phyloP scores from a whole-genome alignment of 176 grass and related monocot genomes.

The Chrysopogon serrulatus region DNA sequence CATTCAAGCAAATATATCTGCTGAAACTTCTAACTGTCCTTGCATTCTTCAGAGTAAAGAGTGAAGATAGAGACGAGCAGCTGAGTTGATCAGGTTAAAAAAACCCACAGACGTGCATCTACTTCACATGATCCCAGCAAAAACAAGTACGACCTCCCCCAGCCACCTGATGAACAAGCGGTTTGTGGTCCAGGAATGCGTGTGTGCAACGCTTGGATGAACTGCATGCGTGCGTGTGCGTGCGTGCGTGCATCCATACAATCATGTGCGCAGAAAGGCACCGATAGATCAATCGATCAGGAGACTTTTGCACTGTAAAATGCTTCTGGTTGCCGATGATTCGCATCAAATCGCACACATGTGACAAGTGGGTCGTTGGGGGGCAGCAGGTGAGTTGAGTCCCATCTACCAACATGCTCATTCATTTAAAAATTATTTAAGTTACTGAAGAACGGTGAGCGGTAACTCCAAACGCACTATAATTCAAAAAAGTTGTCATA shows the following conservation, averaged over 20 bases:
- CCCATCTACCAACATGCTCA: background rate
- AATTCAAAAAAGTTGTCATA: too few relatives aligned
- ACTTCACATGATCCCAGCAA: background rate
- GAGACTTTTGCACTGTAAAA: background rate
- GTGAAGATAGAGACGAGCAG: background rate
- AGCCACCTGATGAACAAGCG: conserved; percentile 5
- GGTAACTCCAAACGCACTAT: too few relatives aligned
- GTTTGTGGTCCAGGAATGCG: conserved; percentile 28
- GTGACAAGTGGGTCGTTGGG: background rate
- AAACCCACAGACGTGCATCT: background rate
- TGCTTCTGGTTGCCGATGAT: background rate
- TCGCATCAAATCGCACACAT: background rate
- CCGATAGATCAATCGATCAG: background rate
- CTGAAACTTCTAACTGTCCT: background rate
- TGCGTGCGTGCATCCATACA: background rate
- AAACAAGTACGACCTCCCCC: background rate
- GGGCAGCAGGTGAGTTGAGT: background rate
- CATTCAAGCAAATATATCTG: background rate
- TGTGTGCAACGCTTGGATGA: conserved; percentile 25
- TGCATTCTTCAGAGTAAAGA: background rate
- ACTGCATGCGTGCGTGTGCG: background rate
- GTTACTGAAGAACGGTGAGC: too few relatives aligned
- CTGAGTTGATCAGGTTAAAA: background rate
- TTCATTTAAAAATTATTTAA: background rate
- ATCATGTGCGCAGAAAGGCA: conserved; percentile 15